phyloP scores from a whole-genome alignment of 768 basidiomycete species.

The Pleurotus salmoneostramineus region DNA sequence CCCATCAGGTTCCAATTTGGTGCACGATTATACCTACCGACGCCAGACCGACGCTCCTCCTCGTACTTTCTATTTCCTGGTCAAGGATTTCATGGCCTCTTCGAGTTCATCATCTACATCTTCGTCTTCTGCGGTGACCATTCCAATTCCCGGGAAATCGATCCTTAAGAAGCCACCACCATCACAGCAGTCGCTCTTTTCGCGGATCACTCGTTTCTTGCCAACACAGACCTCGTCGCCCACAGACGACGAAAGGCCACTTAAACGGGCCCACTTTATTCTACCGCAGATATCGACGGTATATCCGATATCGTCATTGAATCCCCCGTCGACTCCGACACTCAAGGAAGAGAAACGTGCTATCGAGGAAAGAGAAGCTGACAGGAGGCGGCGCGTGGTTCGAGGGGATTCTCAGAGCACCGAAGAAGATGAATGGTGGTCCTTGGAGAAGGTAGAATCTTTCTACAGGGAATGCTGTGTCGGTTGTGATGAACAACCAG shows the following conservation, averaged over 20 bases:
- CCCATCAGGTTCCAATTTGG: not conserved
- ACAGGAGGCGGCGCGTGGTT: slow-evolving; percentile 63
- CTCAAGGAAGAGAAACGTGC: slow-evolving; percentile 78
- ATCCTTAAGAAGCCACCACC: slow-evolving; percentile 79
- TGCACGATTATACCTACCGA: too few relatives aligned
- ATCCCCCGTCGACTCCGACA: slow-evolving; percentile 77
- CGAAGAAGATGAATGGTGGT: slow-evolving; percentile 74
- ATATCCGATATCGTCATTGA: slow-evolving; percentile 84
- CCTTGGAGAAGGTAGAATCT: slow-evolving; percentile 73
- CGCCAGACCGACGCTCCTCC: not conserved
- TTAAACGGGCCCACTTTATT: slow-evolving; percentile 91
- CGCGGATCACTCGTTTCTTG: slow-evolving; percentile 70
- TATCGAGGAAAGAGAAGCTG: slow-evolving; percentile 73
- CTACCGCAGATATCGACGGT: slow-evolving; percentile 81
- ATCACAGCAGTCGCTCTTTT: slow-evolving; percentile 63
- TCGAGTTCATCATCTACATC: slow-evolving; percentile 55
- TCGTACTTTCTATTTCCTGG: not conserved
- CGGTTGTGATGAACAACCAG: slow-evolving; percentile 69
- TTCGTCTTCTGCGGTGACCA: slow-evolving; percentile 78
- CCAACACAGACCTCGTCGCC: slow-evolving; percentile 40
- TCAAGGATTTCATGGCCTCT: slow-evolving; percentile 14
- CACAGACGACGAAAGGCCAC: slow-evolving; percentile 50
- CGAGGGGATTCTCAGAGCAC: slow-evolving; percentile 42
- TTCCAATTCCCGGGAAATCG: slow-evolving; percentile 74
- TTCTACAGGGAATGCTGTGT: slow-evolving; percentile 86